These are phyloP conservation scores for Marasmius fiardii DNA, from an alignment of 1,284 basidiomycete genomes.

Conservation along the genomic window DNA sequence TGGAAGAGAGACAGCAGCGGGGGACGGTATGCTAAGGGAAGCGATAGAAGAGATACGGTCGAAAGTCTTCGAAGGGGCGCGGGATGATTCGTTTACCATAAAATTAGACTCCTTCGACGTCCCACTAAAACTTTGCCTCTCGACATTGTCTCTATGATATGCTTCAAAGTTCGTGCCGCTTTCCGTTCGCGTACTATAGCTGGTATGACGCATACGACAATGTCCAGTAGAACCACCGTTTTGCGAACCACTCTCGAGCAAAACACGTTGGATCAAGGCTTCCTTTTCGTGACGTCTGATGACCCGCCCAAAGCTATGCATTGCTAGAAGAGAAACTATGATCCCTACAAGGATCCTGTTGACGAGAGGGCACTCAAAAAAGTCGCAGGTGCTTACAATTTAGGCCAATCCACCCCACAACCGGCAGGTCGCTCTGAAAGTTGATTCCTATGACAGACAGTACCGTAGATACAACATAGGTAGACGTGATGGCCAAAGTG, in stretches of 20 bases:
- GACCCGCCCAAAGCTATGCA: constrained; percentile 62
- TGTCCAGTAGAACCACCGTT: background rate
- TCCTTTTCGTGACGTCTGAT: constrained; percentile 63
- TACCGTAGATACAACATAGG: constrained; percentile 46
- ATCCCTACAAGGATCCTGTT: constrained; percentile 38
- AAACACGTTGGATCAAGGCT: constrained; percentile 46
- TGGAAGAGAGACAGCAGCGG: background rate
- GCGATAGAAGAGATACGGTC: background rate
- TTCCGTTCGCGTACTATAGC: too few relatives aligned
- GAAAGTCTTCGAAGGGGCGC: background rate
- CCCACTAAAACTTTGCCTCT: background rate
- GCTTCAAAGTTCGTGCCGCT: too few relatives aligned
- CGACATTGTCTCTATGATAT: background rate
- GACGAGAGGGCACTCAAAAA: background rate
- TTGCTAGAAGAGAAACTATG: constrained; percentile 51
- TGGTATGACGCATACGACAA: background rate
- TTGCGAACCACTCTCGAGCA: constrained; percentile 6
- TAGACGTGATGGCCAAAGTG: constrained; percentile 50
- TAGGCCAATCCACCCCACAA: constrained; percentile 49
- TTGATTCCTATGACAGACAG: constrained; percentile 50
- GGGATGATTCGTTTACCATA: background rate
- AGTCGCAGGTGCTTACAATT: constrained; percentile 44
- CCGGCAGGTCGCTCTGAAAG: constrained; percentile 38
- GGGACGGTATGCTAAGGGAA: background rate
- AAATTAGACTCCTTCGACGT: background rate